Evolutionary conservation across 768 basidiomycete species (phyloP), one percentile per base, ranked within the genome.

Genomic region (Myochromella boudieri): DNA sequence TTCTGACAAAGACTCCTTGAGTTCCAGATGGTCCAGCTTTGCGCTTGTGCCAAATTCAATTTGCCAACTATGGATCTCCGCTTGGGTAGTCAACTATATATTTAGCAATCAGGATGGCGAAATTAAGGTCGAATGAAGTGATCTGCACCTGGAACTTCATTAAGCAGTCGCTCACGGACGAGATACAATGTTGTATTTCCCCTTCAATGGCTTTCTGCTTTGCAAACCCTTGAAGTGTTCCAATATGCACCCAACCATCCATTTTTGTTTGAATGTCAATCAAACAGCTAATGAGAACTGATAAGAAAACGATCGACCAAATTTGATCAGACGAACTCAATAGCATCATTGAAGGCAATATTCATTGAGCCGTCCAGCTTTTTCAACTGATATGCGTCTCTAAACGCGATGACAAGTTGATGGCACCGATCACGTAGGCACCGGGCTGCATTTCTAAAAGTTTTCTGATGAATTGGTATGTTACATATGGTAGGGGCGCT

Each of bases 11-110:
- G 67, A 69, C 15, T 60, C 52, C n/a, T 75, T 33, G 15, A 79
- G 55, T 39, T 79, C 72, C 3, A 58, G 54, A 43, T 74, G 72
- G 53, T 82, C 80, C 10, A 58, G 64, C 46, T 68, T 61, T 6
- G 56, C 54, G 32, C 70, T 74, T 11, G 55, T 55, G 32, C 60
- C 56, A 50, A 78, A 71, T 24, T 74, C 69, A 6, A 59, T 52
- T 52, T 80, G 77, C 80, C 80, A 82, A 6, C 60, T 58, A 34
- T 69, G 72, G 14, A 75, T 68, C 32, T 74, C 76, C 4, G 74
- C 54, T 20, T 73, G 69, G 17, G 78, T 74, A 12, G 62, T 60
- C 37, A 82, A 52, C 80, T 80, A 44, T 12, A 6, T n/a, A 10
- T 15, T 28, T 38, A 28, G 29, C 24, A 24, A 21, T 34, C 29